Conservation (phyloP, 2,329 filamentous ascomycete genomes). For the Talaromyces albobiverticillius region DNA sequence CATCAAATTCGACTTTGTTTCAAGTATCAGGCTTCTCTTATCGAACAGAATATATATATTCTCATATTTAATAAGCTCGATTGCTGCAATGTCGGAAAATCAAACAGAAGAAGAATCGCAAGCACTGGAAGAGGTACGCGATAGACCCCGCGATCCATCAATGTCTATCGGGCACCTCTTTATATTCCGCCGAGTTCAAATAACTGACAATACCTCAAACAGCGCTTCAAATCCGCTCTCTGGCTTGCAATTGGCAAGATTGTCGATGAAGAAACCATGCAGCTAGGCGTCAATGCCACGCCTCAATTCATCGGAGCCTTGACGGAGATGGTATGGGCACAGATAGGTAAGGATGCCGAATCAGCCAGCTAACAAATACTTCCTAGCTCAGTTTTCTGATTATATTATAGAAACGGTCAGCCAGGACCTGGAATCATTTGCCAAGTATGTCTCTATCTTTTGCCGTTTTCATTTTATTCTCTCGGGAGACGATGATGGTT, state of each 20-base stretch:
- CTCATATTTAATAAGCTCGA: background rate
- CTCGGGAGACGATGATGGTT: background rate
- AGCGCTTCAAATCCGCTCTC: conserved; percentile 80
- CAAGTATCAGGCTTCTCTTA: background rate
- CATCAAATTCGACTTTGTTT: background rate
- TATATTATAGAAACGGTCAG: conserved; percentile 49
- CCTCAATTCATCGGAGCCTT: conserved; percentile 84
- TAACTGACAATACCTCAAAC: conserved; percentile 1
- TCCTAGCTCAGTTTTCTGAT: background rate
- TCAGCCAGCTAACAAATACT: background rate
- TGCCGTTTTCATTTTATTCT: background rate
- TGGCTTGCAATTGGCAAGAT: conserved; percentile 85
- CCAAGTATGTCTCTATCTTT: conserved; percentile 43
- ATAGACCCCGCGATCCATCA: background rate
- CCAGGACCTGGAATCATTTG: conserved; percentile 63
- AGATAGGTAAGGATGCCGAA: conserved; percentile 63
- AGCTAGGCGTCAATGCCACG: conserved; percentile 76
- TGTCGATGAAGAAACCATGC: conserved; percentile 77
- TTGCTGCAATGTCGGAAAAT: conserved; percentile 7
- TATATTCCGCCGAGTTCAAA: no score
- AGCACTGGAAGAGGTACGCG: conserved; percentile 11
- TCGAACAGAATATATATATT: background rate
- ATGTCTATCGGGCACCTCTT: background rate
- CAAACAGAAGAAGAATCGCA: conserved; percentile 8
- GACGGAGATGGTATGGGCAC: conserved; percentile 83